phyloP scores from a whole-genome alignment of 169 alveolate genomes.

The Eimeria necatrix region DNA sequence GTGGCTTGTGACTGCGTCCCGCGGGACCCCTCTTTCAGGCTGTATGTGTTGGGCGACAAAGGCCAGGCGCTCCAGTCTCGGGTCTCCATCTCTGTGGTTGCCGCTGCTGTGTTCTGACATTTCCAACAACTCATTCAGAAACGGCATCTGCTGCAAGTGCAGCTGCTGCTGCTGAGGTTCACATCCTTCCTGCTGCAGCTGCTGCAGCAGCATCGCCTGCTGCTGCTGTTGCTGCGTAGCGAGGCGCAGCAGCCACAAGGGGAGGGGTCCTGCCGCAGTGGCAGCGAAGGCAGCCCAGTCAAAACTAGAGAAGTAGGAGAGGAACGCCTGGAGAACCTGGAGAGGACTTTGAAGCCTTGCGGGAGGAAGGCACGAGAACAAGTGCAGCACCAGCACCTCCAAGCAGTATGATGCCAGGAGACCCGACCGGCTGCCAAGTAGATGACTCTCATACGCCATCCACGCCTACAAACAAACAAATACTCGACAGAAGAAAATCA shows the following conservation, averaged over 20 bases:
- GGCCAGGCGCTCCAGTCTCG: constrained; percentile 57
- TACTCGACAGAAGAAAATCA: background rate
- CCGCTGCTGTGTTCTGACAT: constrained; percentile 70
- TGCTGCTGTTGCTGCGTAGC: constrained; percentile 68
- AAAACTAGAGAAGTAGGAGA: constrained; percentile 77
- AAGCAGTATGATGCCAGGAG: constrained; percentile 82
- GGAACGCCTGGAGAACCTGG: constrained; percentile 78
- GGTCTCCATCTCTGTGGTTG: constrained; percentile 59
- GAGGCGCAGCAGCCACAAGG: constrained; percentile 69
- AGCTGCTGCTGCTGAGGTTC: constrained; percentile 52
- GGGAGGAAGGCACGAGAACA: constrained; percentile 77
- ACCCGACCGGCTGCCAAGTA: constrained; percentile 82
- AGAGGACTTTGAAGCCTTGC: constrained; percentile 74
- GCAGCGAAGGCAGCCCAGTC: constrained; percentile 82
- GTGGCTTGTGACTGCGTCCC: constrained; percentile 26
- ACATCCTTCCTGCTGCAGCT: constrained; percentile 55
- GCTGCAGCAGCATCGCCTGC: constrained; percentile 24
- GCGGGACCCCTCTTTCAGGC: constrained; percentile 40
- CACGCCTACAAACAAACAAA: constrained; percentile 66
- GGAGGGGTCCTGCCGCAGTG: constrained; percentile 82
- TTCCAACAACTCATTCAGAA: constrained; percentile 44
- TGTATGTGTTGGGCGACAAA: constrained; percentile 59
- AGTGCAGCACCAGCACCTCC: constrained; percentile 80
- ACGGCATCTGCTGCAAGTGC: constrained; percentile 29
- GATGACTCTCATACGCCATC: constrained; percentile 83